Percentiles rank a stretch among this genome's conserved stretches.
Evolutionary conservation across 495 filamentous ascomycete species (phyloP).

Genomic region (Penicillium fimorum): DNA sequence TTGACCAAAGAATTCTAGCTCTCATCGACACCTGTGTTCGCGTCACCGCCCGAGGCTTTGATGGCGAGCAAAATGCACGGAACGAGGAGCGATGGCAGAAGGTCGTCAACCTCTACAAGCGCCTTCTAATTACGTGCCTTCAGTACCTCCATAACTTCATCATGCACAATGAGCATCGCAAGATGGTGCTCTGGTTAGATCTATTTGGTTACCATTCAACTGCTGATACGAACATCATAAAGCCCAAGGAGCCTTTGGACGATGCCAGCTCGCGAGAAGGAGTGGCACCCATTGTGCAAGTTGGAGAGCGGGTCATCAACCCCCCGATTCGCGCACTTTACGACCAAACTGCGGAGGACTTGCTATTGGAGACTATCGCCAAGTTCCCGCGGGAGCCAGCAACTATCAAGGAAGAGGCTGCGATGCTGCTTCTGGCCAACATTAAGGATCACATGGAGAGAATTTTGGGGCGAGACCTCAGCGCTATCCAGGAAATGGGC

Average conservation of each 20-base stretch:
- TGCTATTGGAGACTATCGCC: constrained; percentile 48
- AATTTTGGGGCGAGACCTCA: constrained; percentile 45
- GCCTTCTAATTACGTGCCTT: constrained; percentile 80
- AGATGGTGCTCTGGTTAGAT: constrained; percentile 87
- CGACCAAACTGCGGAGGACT: constrained; percentile 48
- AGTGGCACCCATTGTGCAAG: constrained; percentile 44
- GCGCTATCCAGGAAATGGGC: constrained; percentile 50
- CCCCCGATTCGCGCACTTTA: constrained; percentile 47
- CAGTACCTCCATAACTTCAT: constrained; percentile 93
- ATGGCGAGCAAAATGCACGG: constrained; percentile 67
- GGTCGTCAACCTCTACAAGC: constrained; percentile 77
- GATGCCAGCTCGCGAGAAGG: constrained; percentile 38
- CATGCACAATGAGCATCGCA: constrained; percentile 85
- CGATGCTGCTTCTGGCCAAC: constrained; percentile 50
- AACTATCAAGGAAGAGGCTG: constrained; percentile 50
- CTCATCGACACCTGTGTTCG: constrained; percentile 80
- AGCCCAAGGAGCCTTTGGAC: constrained; percentile 46
- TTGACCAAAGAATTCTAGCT: constrained; percentile 81
- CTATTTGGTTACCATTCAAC: constrained; percentile 68
- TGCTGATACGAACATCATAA: constrained; percentile 52
- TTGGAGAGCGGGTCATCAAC: constrained; percentile 47
- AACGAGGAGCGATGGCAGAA: constrained; percentile 70
- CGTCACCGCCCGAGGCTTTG: constrained; percentile 86
- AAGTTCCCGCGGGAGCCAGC: constrained; percentile 48
- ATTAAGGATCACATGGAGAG: constrained; percentile 54